Conservation (phyloP, 768 basidiomycete species). For the Tulasnella sp. region DNA sequence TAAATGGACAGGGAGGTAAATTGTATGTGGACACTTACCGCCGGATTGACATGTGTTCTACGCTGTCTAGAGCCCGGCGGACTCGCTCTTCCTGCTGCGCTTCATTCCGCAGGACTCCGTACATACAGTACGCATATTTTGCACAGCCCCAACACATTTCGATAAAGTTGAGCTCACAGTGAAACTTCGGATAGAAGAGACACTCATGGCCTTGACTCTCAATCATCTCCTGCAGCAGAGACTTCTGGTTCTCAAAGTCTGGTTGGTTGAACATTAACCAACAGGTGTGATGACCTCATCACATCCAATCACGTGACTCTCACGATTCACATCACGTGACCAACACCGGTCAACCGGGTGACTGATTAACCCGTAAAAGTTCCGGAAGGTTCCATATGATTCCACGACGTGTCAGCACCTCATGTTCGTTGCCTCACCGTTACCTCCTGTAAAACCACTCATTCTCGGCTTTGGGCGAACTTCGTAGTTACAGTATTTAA, state of each 20-base stretch:
- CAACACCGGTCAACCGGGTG: no score
- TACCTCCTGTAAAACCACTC: no score
- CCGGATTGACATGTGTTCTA: constrained; percentile 18
- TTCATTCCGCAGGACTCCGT: constrained; percentile 22
- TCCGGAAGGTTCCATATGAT: no score
- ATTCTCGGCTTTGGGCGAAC: no score
- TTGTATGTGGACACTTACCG: constrained; percentile 9
- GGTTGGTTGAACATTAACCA: constrained; percentile 31
- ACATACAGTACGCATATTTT: constrained; percentile 26
- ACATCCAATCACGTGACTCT: no score
- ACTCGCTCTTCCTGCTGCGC: constrained; percentile 28
- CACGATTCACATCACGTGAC: no score
- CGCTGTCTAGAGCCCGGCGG: constrained; percentile 20
- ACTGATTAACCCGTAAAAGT: no score
- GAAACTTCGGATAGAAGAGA: constrained; percentile 33
- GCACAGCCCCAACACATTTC: constrained; percentile 32
- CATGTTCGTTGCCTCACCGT: no score
- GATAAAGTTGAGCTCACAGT: constrained; percentile 39
- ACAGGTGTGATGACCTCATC: no score
- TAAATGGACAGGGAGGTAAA: background rate
- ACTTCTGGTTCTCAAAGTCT: constrained; percentile 30
- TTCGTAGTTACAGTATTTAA: no score
- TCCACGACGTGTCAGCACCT: no score
- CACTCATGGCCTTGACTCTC: constrained; percentile 21
- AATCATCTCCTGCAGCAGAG: constrained; percentile 24